Evolutionary conservation across 2,329 filamentous ascomycete species (phyloP), one percentile per base, ranked within the genome.

Genomic region (Cryphonectria parasitica): DNA sequence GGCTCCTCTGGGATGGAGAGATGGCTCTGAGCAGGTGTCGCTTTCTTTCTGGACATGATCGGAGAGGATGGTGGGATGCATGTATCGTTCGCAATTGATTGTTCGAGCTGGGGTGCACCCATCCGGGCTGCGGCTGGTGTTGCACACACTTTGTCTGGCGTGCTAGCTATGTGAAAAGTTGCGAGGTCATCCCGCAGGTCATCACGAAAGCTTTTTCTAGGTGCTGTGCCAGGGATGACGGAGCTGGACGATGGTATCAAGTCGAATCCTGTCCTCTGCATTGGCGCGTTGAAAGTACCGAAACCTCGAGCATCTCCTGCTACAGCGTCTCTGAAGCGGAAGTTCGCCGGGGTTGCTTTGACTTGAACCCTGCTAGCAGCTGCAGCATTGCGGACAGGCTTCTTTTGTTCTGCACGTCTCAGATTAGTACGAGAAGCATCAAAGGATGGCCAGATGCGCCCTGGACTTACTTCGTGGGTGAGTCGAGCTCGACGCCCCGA

Each of bases 291-390:
- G 43, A 71, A 63, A 36, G 78, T 45, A 78, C 78, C 72, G 52
- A 73, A 45, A 19, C 72, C 73, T 43, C 78, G 76, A 41, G 75
- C 64, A 63, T 80, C 77, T 54, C 74, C 69, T 58, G 80, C 78
- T 72, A 87, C 78, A 1, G 83, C 83, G 73, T 89, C 84, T 69
- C 79, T 85, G 79, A 87, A 89, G 10, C 88, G 84, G 64, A 83
- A 83, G 73, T 85, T 87, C 41, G 83, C 82, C 1, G 88, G 88
- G 0, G 88, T 90, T 5, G 87, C 88, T 76, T 89, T 88, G 67
- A 90, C 83, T 67, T 83, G 82, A 31, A 89, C 77, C 41, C 31
- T 71, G 66, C 36, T 69, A 49, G 25, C 64, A 41, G 66, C 60
- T 15, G 65, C 71, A 19, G 80, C 78, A 11, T 82, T 78, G 7